Conservation (phyloP, 2,329 filamentous ascomycete genomes). For the Elsinoe ampelina region DNA sequence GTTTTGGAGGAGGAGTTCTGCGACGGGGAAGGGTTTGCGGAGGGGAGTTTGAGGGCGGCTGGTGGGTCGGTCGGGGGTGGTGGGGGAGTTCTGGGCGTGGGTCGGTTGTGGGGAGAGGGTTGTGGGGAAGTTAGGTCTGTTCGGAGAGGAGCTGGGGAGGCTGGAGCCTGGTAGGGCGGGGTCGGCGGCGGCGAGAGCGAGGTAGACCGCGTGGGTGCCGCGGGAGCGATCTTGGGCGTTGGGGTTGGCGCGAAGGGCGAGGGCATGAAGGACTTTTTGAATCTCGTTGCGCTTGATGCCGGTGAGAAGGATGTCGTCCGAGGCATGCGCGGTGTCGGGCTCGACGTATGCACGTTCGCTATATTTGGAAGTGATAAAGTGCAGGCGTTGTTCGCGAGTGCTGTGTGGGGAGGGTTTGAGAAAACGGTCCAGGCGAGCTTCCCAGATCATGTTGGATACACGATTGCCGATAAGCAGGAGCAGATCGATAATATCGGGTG, state of each 20-base stretch:
- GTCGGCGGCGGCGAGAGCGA: conserved; percentile 86
- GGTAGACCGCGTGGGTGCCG: conserved; percentile 78
- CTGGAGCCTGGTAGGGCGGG: conserved; percentile 60
- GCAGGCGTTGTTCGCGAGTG: conserved; percentile 80
- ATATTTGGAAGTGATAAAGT: conserved; percentile 93
- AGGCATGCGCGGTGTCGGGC: conserved; percentile 52
- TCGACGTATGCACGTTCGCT: conserved; percentile 75
- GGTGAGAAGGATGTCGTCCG: conserved; percentile 82
- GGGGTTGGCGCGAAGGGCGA: conserved; percentile 77
- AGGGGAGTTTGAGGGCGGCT: conserved; percentile 33
- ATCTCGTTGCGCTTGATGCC: conserved; percentile 96
- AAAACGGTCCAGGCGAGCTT: conserved; percentile 66
- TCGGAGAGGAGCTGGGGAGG: conserved; percentile 42
- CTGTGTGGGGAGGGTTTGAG: conserved; percentile 68
- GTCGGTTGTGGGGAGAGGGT: conserved; percentile 21
- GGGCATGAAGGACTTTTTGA: conserved; percentile 79
- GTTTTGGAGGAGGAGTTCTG: conserved; percentile 86
- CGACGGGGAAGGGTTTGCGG: conserved; percentile 65
- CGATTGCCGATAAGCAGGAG: conserved; percentile 86
- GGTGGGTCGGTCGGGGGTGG: conserved; percentile 31
- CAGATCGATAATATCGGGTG: conserved; percentile 90
- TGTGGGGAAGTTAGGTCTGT: conserved; percentile 13
- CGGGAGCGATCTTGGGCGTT: conserved; percentile 80
- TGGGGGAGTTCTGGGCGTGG: conserved; percentile 30
- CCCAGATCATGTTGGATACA: conserved; percentile 94